Conservation (phyloP, 768 basidiomycete genomes). For the Dendrothele bispora region DNA sequence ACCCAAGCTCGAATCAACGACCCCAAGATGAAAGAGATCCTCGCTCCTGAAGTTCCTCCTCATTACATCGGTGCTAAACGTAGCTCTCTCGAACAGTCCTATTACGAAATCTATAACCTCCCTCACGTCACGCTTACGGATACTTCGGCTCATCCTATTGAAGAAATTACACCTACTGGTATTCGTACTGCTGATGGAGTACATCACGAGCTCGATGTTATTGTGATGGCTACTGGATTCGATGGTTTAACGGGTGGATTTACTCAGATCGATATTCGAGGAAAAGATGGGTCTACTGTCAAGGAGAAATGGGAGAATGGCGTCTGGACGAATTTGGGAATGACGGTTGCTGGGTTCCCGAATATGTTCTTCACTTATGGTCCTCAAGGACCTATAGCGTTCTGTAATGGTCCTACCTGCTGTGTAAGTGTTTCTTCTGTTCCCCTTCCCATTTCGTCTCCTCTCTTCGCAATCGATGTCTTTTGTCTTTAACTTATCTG, state of each 20-base stretch:
- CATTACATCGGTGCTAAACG: constrained; percentile 25
- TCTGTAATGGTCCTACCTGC: constrained; percentile 24
- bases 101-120: constrained; percentile 19
- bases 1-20: constrained; percentile 16
- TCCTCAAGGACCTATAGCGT: constrained; percentile 22
- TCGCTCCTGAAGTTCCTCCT: constrained; percentile 20
- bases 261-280: constrained; percentile 20
- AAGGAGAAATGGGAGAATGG: constrained; percentile 22
- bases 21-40: constrained; percentile 19
- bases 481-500: too few species aligned
- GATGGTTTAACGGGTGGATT: constrained; percentile 24
- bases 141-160: constrained; percentile 17
- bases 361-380: constrained; percentile 26
- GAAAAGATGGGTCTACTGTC: constrained; percentile 15
- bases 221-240: constrained; percentile 24
- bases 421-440: constrained; percentile 11
- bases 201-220: constrained; percentile 20
- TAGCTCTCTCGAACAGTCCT: constrained; percentile 17
- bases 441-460: background rate
- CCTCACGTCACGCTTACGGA: constrained; percentile 21
- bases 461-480: background rate
- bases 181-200: constrained; percentile 16
- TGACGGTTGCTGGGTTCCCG: constrained; percentile 18
- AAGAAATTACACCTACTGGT: constrained; percentile 18
- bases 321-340: constrained; percentile 22